Evolutionary conservation across 2,329 filamentous ascomycete species (phyloP), one percentile per base, ranked within the genome.

Genomic region (Fusarium multiceps): DNA sequence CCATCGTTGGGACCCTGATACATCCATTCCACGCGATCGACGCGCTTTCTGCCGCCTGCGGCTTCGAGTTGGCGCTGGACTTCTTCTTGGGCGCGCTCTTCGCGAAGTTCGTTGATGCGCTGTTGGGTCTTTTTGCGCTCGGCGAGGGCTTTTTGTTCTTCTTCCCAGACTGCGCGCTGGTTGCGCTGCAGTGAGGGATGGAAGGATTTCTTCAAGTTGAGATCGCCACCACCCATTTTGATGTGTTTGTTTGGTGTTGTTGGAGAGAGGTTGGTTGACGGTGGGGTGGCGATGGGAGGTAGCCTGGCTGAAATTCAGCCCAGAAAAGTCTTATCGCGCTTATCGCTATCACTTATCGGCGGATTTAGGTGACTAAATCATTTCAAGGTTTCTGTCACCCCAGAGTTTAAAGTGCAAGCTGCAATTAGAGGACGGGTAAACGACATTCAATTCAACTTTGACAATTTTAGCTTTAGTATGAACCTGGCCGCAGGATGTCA

Each of bases 21-120:
- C 93, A 99, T 98, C 93, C 96, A 99, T 76, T 98, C 96, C 27
- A 99, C 95, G 37, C 94, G 90, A 74, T 95, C 91, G 30, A 92
- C 83, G 55, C 91, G 87, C 77, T 93, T 94, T 74, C 88, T 89
- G 59, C 94, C 94, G 40, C 96, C 96, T 1, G 94, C 92, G 4
- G 92, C 90, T 81, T 98, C 96, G 59, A 98, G 93, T 72, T 98
- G 87, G 55, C 90, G 89, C 80, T 98, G 93, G 2, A 98, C 88
- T 79, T 98, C 94, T 79, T 98, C 93, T 72, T 97, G 92, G 49
- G 92, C 90, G 48, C 94, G 90, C 82, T 99, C 97, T 79, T 98
- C 94, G 72, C 94, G 93, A 71, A 97, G 90, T 81, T 99, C 96
- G 76, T 97, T 94, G 76, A 94, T 89, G 66, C 97, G 90, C 76